These are phyloP conservation scores for Lodderomyces margitis DNA, from an alignment of 1,139 yeast species.

Conservation along the genomic window DNA sequence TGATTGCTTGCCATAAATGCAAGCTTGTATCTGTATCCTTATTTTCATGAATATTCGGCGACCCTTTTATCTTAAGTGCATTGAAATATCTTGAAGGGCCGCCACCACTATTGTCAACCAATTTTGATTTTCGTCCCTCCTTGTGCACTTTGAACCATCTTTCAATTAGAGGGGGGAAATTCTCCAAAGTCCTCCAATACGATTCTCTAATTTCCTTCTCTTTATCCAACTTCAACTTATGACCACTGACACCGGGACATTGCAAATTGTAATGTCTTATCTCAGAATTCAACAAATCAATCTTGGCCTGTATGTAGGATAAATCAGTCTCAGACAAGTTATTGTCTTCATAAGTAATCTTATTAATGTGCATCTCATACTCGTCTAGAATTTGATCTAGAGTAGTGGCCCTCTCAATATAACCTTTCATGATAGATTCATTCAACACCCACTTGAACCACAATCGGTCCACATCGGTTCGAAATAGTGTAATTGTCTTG, in stretches of 20 bases:
- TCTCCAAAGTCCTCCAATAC: conserved; percentile 15
- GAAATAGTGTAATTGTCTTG: conserved; percentile 42
- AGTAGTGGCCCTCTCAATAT: conserved; percentile 17
- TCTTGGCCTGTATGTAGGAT: conserved; percentile 40
- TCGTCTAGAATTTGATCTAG: conserved; percentile 14
- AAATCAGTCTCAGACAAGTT: conserved; percentile 14
- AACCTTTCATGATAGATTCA: conserved; percentile 17
- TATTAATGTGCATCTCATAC: conserved; percentile 9
- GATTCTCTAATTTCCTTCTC: conserved; percentile 49
- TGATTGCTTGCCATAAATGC: conserved; percentile 35
- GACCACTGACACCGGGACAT: conserved; percentile 68
- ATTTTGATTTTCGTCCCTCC: conserved; percentile 5
- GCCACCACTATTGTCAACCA: conserved; percentile 6
- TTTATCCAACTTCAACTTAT: conserved; percentile 58
- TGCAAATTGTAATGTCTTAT: conserved; percentile 76
- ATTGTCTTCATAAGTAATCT: conserved; percentile 6
- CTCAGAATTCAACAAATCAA: conserved; percentile 52
- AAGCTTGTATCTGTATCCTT: conserved; percentile 23
- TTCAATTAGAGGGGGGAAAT: conserved; percentile 15
- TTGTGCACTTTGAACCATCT: conserved; percentile 23
- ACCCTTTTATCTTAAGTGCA: conserved; percentile 10
- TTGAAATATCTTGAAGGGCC: conserved; percentile 10
- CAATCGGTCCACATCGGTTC: conserved; percentile 40
- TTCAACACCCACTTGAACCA: conserved; percentile 44
- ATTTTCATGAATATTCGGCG: conserved; percentile 9